Evolutionary conservation across 306 rosid genomes (phyloP), one percentile per base, ranked within the genome.

Genomic region (Vigna mungo): DNA sequence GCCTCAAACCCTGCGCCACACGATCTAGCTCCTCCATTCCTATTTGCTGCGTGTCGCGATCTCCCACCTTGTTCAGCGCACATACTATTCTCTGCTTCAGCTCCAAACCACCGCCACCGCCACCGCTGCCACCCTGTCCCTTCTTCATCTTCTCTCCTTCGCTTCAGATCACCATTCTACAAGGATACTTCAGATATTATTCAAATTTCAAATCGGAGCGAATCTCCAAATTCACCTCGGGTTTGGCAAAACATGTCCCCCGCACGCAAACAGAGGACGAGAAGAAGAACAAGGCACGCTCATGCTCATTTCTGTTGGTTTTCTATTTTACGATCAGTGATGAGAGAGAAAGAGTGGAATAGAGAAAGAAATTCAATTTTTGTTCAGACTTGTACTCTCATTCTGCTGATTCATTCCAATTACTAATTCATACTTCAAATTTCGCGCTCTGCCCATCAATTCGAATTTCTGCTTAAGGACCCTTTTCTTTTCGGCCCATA

Each of bases 1-100:
- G 87, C n/a, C 88, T 64, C 51, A 93, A 68, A 60, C 76, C 27
- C 17, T 87, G 86, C 0, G 86, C 89, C 6, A 80, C 81, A 23
- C 84, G 79, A n/a, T 93, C 85, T 0, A 93, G 92, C 71, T 93
- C 92, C 2, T 89, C 90, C 2, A 83, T 81, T 10, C 92, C 98
- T 44, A 89, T 78, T 20, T 89, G 96, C 56, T 83, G 88, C 6
- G 98, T 93, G 54, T 93, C 98, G 6, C 97, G 83, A 77, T 93
- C 98, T 0, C 93, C 87, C 15, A 93, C 88, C 84, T 93, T 93
- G 90, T 87, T 91, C 54, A 91, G 71, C 0, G 97, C 93, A 11
- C 17, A 11, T 6, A 82, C 81, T 64, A 88, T 87, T 80, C 87
- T 83, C 11, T 89, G 90, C 39, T 89, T 91, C 2, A 91, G 83